Conservation (phyloP, 2,329 filamentous ascomycete genomes). For the Chaetomium globosum region DNA sequence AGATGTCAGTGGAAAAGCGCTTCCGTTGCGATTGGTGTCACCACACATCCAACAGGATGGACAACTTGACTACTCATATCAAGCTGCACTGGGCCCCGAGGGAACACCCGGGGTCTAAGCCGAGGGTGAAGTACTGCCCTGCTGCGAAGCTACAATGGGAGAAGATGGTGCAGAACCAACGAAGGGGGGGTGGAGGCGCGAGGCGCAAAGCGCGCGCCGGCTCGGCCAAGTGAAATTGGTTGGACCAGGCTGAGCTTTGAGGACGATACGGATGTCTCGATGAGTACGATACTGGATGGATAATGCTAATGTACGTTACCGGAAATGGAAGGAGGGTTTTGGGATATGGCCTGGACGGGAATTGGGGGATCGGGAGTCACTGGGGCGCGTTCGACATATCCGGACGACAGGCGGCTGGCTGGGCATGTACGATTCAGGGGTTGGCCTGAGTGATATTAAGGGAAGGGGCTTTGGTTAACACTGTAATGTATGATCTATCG, state of each 20-base stretch:
- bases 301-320: neutral
- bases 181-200: neutral
- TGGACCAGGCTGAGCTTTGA: too few species aligned
- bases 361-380: neutral
- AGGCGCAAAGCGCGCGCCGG: neutral
- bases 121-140: slow-evolving; percentile 40
- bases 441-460: neutral
- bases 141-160: slow-evolving; percentile 37
- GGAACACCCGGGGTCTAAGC: slow-evolving; percentile 37
- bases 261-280: neutral
- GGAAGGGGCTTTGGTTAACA: neutral
- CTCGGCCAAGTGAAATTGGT: neutral
- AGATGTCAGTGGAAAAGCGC: neutral
- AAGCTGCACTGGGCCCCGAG: slow-evolving; percentile 41
- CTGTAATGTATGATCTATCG: neutral
- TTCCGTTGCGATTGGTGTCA: slow-evolving; percentile 48
- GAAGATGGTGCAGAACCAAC: slow-evolving; percentile 18
- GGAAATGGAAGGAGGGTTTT: neutral
- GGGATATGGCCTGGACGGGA: neutral
- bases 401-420: neutral
- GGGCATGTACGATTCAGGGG: neutral
- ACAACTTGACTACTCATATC: slow-evolving; percentile 47
- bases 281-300: neutral
- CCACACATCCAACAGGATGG: slow-evolving; percentile 44
- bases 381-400: neutral